phyloP scores from a whole-genome alignment of 2,329 filamentous ascomycete species.

The Fusarium sp. region DNA sequence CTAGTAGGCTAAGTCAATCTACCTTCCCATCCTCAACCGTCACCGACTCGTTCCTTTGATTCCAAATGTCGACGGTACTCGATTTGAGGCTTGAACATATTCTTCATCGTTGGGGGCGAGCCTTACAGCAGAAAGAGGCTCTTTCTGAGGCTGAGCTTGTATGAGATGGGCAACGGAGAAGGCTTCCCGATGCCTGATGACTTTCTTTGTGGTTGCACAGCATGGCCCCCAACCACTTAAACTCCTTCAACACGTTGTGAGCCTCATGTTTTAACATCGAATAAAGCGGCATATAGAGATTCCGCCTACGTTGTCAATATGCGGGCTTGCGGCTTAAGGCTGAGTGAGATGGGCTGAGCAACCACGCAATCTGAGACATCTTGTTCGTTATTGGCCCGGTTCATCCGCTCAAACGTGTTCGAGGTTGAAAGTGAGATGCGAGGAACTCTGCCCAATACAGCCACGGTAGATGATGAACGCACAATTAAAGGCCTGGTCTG shows the following conservation, averaged over 20 bases:
- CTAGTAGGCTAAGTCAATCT: not conserved
- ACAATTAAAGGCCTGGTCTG: not conserved
- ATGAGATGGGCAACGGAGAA: not conserved
- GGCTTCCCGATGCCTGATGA: not conserved
- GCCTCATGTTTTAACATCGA: rapidly evolving
- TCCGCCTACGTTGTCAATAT: rapidly evolving
- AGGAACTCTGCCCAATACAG: not conserved
- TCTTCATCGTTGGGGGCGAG: not conserved
- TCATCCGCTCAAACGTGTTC: not conserved
- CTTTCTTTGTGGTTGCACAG: not conserved
- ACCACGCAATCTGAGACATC: not conserved
- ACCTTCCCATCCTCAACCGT: too few relatives aligned
- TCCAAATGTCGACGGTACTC: not conserved
- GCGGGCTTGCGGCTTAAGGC: not conserved
- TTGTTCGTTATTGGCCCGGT: not conserved
- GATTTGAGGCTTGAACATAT: not conserved
- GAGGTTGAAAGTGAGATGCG: not conserved
- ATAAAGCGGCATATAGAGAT: not conserved
- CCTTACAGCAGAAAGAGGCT: not conserved
- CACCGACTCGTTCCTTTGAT: not conserved
- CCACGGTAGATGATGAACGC: not conserved
- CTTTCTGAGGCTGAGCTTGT: not conserved
- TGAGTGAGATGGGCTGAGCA: not conserved
- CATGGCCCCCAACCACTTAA: not conserved
- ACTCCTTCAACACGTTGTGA: not conserved